Evolutionary conservation across 202 grass and related monocot genomes (phyloP).

Genomic region (Zoysia matrella): DNA sequence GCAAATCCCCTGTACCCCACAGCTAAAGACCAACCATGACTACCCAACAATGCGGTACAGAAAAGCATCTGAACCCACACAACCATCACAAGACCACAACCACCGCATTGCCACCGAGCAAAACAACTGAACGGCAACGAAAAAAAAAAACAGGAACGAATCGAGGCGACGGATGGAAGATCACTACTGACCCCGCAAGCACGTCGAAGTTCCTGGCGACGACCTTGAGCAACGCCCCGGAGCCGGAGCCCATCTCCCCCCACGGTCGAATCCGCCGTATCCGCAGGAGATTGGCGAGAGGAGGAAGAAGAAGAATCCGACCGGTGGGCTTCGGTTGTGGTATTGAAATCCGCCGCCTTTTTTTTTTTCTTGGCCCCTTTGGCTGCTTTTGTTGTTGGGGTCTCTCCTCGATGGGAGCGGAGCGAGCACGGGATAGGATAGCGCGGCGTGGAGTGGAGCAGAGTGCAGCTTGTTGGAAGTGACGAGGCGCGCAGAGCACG

Average conservation of each 20-base stretch:
- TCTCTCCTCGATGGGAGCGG: conserved; percentile 38
- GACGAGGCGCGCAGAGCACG: conserved; percentile 23
- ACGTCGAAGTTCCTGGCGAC: conserved; percentile 73
- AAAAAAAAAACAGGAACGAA: neutral
- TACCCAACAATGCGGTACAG: no score
- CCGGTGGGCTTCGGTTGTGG: neutral
- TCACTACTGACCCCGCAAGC: conserved; percentile 56
- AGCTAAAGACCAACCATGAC: no score
- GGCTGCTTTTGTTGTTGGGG: conserved; percentile 34
- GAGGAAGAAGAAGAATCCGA: neutral
- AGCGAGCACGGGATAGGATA: conserved; percentile 34
- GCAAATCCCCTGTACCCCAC: no score
- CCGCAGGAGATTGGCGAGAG: neutral
- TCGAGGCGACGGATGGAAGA: neutral
- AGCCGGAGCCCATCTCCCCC: conserved; percentile 57
- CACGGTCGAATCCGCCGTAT: neutral
- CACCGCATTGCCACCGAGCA: neutral
- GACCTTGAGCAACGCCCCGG: conserved; percentile 70
- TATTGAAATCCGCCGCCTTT: neutral
- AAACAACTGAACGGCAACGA: neutral
- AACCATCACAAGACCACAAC: neutral
- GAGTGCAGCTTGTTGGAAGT: neutral
- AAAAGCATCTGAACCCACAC: no score
- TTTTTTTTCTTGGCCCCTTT: neutral
- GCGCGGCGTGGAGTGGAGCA: conserved; percentile 25